These are phyloP conservation scores for Gastrodia elata DNA, from an alignment of 106 monocot species.

Conservation along the genomic window DNA sequence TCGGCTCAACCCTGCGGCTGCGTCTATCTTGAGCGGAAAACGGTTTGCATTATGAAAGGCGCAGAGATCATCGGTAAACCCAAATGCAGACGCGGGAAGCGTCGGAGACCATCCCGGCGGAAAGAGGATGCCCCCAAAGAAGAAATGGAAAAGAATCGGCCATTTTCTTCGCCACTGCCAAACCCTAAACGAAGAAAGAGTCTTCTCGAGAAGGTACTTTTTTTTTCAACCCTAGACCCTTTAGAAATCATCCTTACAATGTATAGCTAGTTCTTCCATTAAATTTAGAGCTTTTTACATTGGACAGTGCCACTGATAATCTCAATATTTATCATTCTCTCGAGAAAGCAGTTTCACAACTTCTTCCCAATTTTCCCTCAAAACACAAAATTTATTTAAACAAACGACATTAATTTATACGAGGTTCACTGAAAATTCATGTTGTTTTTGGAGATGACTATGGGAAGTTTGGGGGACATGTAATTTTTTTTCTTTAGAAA, in stretches of 20 bases:
- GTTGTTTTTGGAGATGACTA: too few relatives aligned
- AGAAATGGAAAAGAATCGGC: neutral
- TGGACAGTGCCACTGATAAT: too few relatives aligned
- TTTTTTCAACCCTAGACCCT: neutral
- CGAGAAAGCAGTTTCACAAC: too few relatives aligned
- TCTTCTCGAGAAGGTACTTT: conserved; percentile 5
- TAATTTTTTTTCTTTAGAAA: too few relatives aligned
- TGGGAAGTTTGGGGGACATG: too few relatives aligned
- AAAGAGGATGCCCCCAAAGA: neutral
- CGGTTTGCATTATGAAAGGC: conserved; percentile 9
- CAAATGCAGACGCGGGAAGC: neutral
- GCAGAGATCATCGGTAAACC: neutral
- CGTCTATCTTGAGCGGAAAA: neutral
- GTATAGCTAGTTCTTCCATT: neutral
- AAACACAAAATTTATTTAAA: too few relatives aligned
- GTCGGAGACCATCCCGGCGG: neutral
- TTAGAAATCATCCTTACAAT: neutral
- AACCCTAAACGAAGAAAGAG: neutral
- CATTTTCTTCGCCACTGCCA: neutral
- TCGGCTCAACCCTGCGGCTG: too few relatives aligned
- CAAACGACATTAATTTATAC: too few relatives aligned
- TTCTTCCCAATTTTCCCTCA: too few relatives aligned
- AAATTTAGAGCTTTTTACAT: too few relatives aligned
- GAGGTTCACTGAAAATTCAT: too few relatives aligned
- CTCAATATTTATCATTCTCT: too few relatives aligned